These are phyloP conservation scores for Coemansia biformis DNA, from an alignment of 192 early-diverging fungal species.

Conservation along the genomic window DNA sequence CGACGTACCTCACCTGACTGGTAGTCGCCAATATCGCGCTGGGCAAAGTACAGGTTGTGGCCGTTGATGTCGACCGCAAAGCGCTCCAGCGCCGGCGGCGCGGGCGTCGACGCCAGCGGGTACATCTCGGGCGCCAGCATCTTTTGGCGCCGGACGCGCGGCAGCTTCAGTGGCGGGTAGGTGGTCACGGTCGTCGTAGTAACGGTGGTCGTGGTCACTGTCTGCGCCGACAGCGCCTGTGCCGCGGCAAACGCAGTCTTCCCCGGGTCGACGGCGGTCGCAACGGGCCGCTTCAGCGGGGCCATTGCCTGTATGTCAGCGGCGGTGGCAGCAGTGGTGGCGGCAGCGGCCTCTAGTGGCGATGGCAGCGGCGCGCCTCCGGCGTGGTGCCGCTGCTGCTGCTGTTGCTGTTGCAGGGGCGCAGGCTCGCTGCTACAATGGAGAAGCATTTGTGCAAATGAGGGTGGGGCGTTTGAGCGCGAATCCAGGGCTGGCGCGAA, in stretches of 20 bases:
- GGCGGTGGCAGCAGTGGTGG: neutral
- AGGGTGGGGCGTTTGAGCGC: neutral
- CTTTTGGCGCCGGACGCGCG: slow-evolving; percentile 52
- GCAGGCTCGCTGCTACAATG: slow-evolving; percentile 4
- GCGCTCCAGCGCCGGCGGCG: slow-evolving; percentile 71
- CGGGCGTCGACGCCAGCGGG: slow-evolving; percentile 67
- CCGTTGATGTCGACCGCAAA: slow-evolving; percentile 79
- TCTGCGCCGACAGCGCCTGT: slow-evolving; percentile 52
- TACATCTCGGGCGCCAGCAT: slow-evolving; percentile 59
- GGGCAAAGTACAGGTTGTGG: slow-evolving; percentile 62
- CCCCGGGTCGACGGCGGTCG: neutral
- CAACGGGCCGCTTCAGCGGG: slow-evolving; percentile 1
- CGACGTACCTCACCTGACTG: slow-evolving; percentile 5
- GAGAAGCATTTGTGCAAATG: too few species aligned
- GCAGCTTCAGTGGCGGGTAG: slow-evolving; percentile 67
- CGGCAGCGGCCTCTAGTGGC: slow-evolving; percentile 14
- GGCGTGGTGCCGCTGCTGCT: slow-evolving; percentile 2
- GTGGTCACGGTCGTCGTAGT: slow-evolving; percentile 79
- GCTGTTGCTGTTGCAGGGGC: slow-evolving; percentile 6
- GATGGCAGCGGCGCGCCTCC: slow-evolving; percentile 14
- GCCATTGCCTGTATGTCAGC: neutral
- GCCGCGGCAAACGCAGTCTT: slow-evolving; percentile 1
- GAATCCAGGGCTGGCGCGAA: too few species aligned
- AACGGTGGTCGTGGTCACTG: slow-evolving; percentile 65
- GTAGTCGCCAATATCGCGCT: slow-evolving; percentile 39